Evolutionary conservation across 768 basidiomycete genomes (phyloP), one percentile per base, ranked within the genome.

Genomic region (Hericium erinaceus): DNA sequence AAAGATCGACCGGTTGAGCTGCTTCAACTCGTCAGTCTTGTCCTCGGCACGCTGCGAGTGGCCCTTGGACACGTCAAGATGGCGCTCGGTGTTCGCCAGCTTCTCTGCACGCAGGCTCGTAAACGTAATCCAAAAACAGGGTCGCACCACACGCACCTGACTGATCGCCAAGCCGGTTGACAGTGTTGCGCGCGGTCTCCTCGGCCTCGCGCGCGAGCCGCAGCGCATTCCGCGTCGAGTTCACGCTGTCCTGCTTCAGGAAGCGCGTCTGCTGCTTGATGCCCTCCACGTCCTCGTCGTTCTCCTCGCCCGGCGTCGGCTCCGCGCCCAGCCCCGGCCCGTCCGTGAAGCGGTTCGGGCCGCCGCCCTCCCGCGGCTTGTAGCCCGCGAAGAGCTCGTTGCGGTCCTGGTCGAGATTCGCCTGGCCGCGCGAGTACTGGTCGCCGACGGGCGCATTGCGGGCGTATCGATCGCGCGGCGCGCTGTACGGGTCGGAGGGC

Each of bases 1-100:
- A 77, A 99, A 98, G 69, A 99, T 98, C 40, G 92, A 94, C 38
- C 85, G 82, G 71, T 98, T 98, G 57, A 99, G 83, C 68, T 94
- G 80, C 72, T 93, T 95, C 56, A 99, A 83, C 70, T 98, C 95
- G 60, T 85, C 86, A 4, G 94, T 92, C 70, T 84, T 91, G 74
- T 99, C 95, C 57, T 87, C 87, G n/a, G 95, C 95, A 3, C 90
- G 85, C 48, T 76, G 74, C 37, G 90, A 87, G 71, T 95, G 86
- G 13, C 87, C 87, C 71, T 91, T 98, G 53, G 95, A 80, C 54
- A 93, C 83, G 69, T 98, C 95, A 56, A 98, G 80, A 72, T 98
- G 91, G 57, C 92, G 87, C 70, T 98, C 94, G 28, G 95, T 97
- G 68, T 92, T 92, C 26, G 92, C 95, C 62, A 99, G 73, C 72